phyloP scores from a whole-genome alignment of 768 basidiomycete species.

The Cyathus striatus region DNA sequence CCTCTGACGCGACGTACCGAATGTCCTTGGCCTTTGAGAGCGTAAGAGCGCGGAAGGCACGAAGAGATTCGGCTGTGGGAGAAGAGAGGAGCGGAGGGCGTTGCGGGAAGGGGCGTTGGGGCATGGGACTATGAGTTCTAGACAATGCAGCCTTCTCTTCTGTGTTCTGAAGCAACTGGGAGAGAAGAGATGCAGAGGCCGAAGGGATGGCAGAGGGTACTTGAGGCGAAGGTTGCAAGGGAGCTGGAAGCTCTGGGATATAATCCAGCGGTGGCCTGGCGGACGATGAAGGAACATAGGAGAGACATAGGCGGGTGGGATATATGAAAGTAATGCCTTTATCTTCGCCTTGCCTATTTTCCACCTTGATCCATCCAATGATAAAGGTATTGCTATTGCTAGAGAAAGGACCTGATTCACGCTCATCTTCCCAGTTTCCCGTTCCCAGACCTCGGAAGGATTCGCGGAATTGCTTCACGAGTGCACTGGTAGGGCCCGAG shows the following conservation, averaged over 20 bases:
- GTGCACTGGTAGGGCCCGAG: slow-evolving; percentile 56
- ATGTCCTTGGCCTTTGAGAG: slow-evolving; percentile 46
- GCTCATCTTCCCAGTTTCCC: slow-evolving; percentile 39
- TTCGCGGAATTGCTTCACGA: slow-evolving; percentile 58
- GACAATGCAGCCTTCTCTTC: too few species aligned
- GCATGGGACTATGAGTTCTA: slow-evolving; percentile 7
- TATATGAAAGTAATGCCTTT: slow-evolving; percentile 75
- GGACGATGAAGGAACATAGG: slow-evolving; percentile 30
- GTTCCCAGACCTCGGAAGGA: slow-evolving; percentile 61
- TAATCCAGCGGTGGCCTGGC: slow-evolving; percentile 38
- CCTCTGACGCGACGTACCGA: slow-evolving; percentile 50
- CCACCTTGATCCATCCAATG: slow-evolving; percentile 70
- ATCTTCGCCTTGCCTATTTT: slow-evolving; percentile 77
- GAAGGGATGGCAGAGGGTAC: slow-evolving; percentile 28
- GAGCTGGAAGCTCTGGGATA: slow-evolving; percentile 61
- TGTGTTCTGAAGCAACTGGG: background rate
- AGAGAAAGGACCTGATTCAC: slow-evolving; percentile 7
- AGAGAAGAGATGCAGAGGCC: slow-evolving; percentile 5
- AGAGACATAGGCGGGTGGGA: slow-evolving; percentile 55
- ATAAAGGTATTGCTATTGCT: slow-evolving; percentile 44
- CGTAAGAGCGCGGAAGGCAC: slow-evolving; percentile 46
- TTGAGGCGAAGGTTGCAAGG: slow-evolving; percentile 50
- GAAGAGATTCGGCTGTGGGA: slow-evolving; percentile 21
- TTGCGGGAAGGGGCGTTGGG: slow-evolving; percentile 1
- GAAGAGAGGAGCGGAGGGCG: slow-evolving; percentile 24